Percentiles rank a stretch among this genome's conserved stretches.
phyloP scores from a whole-genome alignment of 306 rosid genomes.

The Oxytropis ochrocephala region DNA sequence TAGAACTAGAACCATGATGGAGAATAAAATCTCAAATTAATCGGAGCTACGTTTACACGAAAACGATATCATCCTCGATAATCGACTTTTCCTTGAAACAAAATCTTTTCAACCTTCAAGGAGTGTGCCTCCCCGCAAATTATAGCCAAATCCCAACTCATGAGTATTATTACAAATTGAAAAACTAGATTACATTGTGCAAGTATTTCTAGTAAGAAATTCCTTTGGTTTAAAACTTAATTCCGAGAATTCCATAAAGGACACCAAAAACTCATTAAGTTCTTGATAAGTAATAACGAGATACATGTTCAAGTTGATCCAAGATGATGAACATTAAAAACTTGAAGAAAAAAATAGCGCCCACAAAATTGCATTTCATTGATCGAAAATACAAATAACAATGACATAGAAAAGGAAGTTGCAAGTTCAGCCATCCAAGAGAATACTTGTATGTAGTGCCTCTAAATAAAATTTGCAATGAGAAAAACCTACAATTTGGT shows the following conservation, averaged over 20 bases:
- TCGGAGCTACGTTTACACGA: slow-evolving; percentile 42
- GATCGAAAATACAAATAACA: not conserved
- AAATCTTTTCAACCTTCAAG: slow-evolving; percentile 82
- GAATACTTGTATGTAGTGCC: not conserved
- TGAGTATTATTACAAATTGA: too few relatives aligned
- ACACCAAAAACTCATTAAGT: too few relatives aligned
- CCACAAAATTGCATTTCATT: not conserved
- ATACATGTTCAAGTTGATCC: too few relatives aligned
- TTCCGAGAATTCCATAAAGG: too few relatives aligned
- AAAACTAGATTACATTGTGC: too few relatives aligned
- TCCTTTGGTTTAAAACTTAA: too few relatives aligned
- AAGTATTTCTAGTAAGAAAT: too few relatives aligned
- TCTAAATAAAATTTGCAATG: not conserved
- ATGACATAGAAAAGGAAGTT: not conserved
- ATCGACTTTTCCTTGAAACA: slow-evolving; percentile 86
- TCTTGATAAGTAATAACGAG: too few relatives aligned
- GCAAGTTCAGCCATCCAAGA: not conserved
- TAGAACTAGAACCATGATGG: too few relatives aligned
- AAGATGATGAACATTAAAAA: not conserved
- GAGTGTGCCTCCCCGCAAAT: slow-evolving; percentile 99
- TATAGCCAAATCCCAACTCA: too few relatives aligned
- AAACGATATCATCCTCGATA: slow-evolving; percentile 90
- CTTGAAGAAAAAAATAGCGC: not conserved
- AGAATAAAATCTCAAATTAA: not conserved
- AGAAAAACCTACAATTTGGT: not conserved